A percentile compares a stretch with the other conserved stretches of the same genome.
phyloP scores from a whole-genome alignment of 2,329 filamentous ascomycete species.

The Rosellinia necatrix region DNA sequence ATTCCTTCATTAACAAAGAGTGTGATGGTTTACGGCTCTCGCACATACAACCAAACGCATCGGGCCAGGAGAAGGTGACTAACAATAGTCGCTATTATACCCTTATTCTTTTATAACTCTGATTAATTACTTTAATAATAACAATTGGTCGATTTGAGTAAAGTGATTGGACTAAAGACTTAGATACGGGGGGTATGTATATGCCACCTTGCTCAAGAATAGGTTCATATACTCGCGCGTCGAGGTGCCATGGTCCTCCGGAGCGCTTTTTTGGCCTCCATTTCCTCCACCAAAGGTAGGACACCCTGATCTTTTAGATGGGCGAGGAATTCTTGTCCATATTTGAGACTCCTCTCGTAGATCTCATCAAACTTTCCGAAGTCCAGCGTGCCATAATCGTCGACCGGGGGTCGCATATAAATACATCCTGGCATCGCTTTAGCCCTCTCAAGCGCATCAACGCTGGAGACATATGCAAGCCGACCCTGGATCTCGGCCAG shows the following conservation, averaged over 20 bases:
- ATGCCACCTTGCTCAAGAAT: not conserved
- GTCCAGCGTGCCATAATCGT: slow-evolving; percentile 90
- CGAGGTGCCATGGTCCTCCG: slow-evolving; percentile 79
- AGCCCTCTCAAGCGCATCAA: slow-evolving; percentile 90
- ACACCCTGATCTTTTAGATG: slow-evolving; percentile 78
- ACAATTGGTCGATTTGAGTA: not conserved
- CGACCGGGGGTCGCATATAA: slow-evolving; percentile 95
- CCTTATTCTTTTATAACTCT: no score
- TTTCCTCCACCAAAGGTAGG: slow-evolving; percentile 71
- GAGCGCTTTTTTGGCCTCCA: slow-evolving; percentile 76
- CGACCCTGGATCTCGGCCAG: slow-evolving; percentile 94
- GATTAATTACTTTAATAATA: no score
- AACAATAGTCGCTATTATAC: no score
- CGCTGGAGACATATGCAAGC: slow-evolving; percentile 90
- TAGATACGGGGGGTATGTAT: not conserved
- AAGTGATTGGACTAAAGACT: not conserved
- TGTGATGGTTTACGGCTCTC: no score
- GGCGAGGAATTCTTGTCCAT: slow-evolving; percentile 78
- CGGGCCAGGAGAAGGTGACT: no score
- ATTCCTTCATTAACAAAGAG: no score
- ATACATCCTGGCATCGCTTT: slow-evolving; percentile 90
- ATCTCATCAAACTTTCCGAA: slow-evolving; percentile 99
- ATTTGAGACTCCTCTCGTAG: slow-evolving; percentile 85
- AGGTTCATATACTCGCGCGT: slow-evolving; percentile 73
- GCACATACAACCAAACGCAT: no score